phyloP scores from a whole-genome alignment of 768 basidiomycete genomes.

The Pleurotus tuber-regium region DNA sequence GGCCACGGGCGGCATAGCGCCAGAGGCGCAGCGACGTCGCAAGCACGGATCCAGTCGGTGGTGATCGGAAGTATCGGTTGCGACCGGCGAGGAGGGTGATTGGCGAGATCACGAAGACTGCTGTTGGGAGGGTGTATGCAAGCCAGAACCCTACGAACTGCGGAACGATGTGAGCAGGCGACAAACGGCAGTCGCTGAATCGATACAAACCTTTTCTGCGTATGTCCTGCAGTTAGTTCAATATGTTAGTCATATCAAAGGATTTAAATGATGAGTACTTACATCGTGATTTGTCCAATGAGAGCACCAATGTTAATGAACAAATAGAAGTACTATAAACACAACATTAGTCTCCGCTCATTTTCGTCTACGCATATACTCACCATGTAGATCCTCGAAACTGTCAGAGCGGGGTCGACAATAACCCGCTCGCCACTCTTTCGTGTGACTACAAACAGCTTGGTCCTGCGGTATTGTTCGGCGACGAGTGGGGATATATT shows the following conservation, averaged over 20 bases:
- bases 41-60: slow-evolving; percentile 67
- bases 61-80: slow-evolving; percentile 51
- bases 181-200: background rate
- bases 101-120: slow-evolving; percentile 60
- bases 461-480: slow-evolving; percentile 64
- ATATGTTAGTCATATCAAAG: background rate
- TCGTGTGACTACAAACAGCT: slow-evolving; percentile 48
- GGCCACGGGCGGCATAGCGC: slow-evolving; percentile 41
- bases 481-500: slow-evolving; percentile 79
- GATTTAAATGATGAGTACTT: background rate
- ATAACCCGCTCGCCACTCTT: slow-evolving; percentile 67
- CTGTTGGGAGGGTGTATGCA: slow-evolving; percentile 64
- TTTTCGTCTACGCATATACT: too few species aligned
- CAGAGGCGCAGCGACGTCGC: slow-evolving; percentile 46
- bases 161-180: background rate
- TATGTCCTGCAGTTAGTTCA: slow-evolving; percentile 35
- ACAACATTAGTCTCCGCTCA: too few species aligned
- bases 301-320: slow-evolving; percentile 76
- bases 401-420: slow-evolving; percentile 68
- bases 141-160: slow-evolving; percentile 67
- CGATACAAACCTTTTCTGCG: slow-evolving; percentile 47
- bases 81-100: slow-evolving; percentile 54
- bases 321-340: slow-evolving; percentile 67
- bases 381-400: slow-evolving; percentile 74
- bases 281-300: slow-evolving; percentile 64